Conservation (phyloP, 2,329 filamentous ascomycete species). For the Calonectria pauciramosa region DNA sequence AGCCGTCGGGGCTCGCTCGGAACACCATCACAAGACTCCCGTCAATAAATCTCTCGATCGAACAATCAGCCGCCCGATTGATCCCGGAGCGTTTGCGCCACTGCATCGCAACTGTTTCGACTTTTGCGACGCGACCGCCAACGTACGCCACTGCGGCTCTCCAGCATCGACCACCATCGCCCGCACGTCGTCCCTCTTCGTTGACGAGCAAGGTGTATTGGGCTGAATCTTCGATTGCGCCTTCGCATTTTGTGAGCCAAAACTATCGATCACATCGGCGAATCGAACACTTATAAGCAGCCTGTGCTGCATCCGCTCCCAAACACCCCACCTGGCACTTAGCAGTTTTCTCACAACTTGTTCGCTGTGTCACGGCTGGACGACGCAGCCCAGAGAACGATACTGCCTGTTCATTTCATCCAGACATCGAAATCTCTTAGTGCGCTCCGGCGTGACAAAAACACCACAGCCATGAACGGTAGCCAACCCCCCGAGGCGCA, state of each 20-base stretch:
- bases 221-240: background rate
- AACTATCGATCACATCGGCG: constrained; percentile 14
- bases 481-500: constrained; percentile 49
- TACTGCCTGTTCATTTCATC: background rate
- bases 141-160: constrained; percentile 32
- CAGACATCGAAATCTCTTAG: constrained; percentile 14
- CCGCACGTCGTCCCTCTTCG: constrained; percentile 17
- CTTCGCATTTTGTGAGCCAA: constrained; percentile 4
- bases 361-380: constrained; percentile 17
- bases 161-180: constrained; percentile 13
- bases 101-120: constrained; percentile 39
- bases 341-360: constrained; percentile 15
- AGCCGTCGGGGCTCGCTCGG: constrained; percentile 23
- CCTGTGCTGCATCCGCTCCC: constrained; percentile 22
- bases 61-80: constrained; percentile 32
- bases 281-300: constrained; percentile 41
- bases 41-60: constrained; percentile 30
- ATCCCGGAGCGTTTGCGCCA: constrained; percentile 36
- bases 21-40: constrained; percentile 26
- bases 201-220: background rate
- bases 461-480: constrained; percentile 41
- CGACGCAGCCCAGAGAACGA: constrained; percentile 24
- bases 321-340: constrained; percentile 36
- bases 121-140: constrained; percentile 37
- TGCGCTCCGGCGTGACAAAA: constrained; percentile 26